phyloP scores from a whole-genome alignment of 2,329 filamentous ascomycete genomes.

The Dendryphion nanum region DNA sequence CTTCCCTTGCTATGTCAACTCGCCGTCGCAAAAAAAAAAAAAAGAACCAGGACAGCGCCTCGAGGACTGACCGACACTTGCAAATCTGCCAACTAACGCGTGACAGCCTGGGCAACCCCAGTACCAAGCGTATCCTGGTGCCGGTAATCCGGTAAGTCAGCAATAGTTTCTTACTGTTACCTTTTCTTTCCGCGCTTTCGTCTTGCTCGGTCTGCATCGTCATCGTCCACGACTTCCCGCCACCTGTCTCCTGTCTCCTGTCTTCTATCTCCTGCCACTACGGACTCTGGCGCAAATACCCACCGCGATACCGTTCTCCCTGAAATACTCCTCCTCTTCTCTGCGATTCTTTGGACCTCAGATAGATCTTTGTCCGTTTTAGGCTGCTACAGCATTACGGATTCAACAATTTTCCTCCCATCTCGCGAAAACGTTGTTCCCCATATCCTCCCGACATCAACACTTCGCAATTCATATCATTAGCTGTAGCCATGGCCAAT shows the following conservation, averaged over 20 bases:
- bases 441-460: too few species aligned
- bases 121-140: constrained; percentile 58
- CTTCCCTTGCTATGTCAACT: constrained; percentile 1
- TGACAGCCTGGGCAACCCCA: constrained; percentile 46
- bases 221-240: constrained; percentile 24
- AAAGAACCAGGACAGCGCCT: too few species aligned
- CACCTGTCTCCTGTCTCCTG: too few species aligned
- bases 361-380: too few species aligned
- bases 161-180: constrained; percentile 17
- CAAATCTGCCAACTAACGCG: constrained; percentile 1
- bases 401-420: constrained; percentile 1
- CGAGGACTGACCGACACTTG: constrained; percentile 20
- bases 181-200: constrained; percentile 19
- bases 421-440: constrained; percentile 11
- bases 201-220: constrained; percentile 15
- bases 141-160: constrained; percentile 36
- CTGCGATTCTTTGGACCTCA: too few species aligned
- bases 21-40: too few species aligned
- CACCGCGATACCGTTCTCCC: too few species aligned
- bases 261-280: too few species aligned
- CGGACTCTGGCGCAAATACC: too few species aligned
- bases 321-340: too few species aligned
- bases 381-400: too few species aligned
- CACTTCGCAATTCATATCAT: too few species aligned
- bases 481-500: constrained; percentile 22